Evolutionary conservation across 208 protist genomes (phyloP), one percentile per base, ranked within the genome.

Genomic region (Phytomonas sp.): DNA sequence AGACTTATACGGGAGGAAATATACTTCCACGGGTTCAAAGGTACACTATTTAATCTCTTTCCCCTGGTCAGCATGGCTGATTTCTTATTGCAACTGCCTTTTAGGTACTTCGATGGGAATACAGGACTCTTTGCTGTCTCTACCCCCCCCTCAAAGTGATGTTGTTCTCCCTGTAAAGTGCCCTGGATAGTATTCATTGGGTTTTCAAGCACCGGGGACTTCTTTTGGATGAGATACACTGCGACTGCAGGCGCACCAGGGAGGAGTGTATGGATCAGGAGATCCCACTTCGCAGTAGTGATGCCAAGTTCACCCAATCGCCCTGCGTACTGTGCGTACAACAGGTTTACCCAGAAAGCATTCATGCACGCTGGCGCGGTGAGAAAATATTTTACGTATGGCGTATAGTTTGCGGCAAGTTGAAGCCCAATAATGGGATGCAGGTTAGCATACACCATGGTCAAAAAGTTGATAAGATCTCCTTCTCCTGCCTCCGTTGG

Each of bases 341-440:
- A 71, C 34, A 94, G 66, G 70, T 87, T 89, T 23, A 76, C 80
- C 88, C 88, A 94, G 75, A 94, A 87, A n/a, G 88, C 85, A 71
- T 88, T 91, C 60, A 77, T 79, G 69, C 77, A 81, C 34, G 87
- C 81, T 0, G 80, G 37, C 10, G 68, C 66, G 14, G 74, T 75
- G 10, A 93, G 66, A 52, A 94, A 83, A 40, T 71, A 68, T 0
- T 71, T 73, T 10, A 79, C 85, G 45, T 77, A 72, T 23, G 52
- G 76, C 42, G 85, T 74, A 75, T 88, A 81, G 62, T 84, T 70
- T 40, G 77, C 83, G 8, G 83, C 78, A 31, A 94, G 59, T 63
- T 81, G 80, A 49, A 94, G 76, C n/a, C 80, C 85, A 14, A 86
- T 73, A 42, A 91, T 67, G 0, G 88, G 88, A 66, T 94, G 85